Evolutionary conservation across 2,329 filamentous ascomycete genomes (phyloP).

Genomic region (Calonectria pteridis): DNA sequence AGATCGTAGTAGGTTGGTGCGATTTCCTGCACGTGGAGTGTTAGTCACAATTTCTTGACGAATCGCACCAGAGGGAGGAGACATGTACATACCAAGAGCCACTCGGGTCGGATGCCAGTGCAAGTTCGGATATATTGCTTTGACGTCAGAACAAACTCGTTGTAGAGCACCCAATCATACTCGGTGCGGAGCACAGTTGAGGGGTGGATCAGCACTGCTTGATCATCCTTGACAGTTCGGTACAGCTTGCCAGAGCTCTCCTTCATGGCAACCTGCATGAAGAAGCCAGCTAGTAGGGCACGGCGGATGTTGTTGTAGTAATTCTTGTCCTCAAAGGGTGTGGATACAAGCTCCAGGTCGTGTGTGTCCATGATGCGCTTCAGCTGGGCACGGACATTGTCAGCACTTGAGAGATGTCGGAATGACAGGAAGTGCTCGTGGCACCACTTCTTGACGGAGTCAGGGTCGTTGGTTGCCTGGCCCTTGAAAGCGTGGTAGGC

Average conservation of each 20-base stretch:
- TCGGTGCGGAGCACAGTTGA: constrained; percentile 90
- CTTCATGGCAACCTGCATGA: constrained; percentile 99
- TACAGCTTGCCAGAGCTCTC: constrained; percentile 91
- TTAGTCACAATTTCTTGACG: constrained; percentile 28
- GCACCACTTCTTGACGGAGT: constrained; percentile 90
- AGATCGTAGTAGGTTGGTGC: constrained; percentile 94
- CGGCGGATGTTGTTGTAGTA: constrained; percentile 98
- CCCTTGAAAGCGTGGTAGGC: constrained; percentile 98
- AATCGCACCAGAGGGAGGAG: neutral
- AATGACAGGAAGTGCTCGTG: constrained; percentile 95
- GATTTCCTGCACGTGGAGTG: constrained; percentile 75
- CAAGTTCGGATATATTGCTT: constrained; percentile 99
- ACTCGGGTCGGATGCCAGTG: constrained; percentile 91
- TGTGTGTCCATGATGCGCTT: constrained; percentile 97
- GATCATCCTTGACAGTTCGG: constrained; percentile 95
- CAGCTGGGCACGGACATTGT: constrained; percentile 92
- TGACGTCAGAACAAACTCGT: constrained; percentile 96
- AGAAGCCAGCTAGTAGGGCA: constrained; percentile 93
- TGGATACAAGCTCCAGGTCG: constrained; percentile 87
- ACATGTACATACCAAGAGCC: constrained; percentile 79
- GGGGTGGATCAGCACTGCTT: constrained; percentile 92
- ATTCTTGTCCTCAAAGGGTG: constrained; percentile 92
- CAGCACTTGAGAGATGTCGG: constrained; percentile 89
- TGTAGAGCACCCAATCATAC: constrained; percentile 97
- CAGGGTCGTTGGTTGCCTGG: constrained; percentile 67